Conservation (phyloP, 371 early-diverging fungal species). For the Furculomyces boomerangus region DNA sequence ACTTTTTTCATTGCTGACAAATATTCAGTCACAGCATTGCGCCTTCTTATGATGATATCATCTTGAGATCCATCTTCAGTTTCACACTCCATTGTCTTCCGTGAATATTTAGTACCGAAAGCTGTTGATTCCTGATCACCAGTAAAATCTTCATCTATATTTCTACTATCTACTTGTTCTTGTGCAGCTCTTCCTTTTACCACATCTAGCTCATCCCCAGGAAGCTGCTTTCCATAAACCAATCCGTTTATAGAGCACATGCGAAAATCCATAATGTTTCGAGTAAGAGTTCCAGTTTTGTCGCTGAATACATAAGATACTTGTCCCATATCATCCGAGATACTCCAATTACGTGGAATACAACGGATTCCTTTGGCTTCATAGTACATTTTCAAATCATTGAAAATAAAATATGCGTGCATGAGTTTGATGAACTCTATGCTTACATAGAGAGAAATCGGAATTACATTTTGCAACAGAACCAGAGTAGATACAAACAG, state of each 20-base stretch:
- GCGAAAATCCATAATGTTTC: conserved; percentile 90
- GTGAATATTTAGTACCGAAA: neutral
- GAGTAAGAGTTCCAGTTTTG: conserved; percentile 96
- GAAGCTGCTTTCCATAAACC: conserved; percentile 48
- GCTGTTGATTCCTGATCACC: neutral
- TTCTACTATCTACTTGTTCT: conserved; percentile 21
- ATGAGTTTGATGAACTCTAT: conserved; percentile 73
- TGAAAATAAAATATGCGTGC: conserved; percentile 72
- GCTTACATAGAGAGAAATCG: conserved; percentile 90
- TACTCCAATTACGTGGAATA: conserved; percentile 66
- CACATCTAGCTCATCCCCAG: conserved; percentile 24
- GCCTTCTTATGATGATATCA: conserved; percentile 4
- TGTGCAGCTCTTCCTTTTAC: conserved; percentile 19
- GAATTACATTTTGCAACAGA: conserved; percentile 89
- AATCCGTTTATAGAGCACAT: conserved; percentile 68
- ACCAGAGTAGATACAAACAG: conserved; percentile 55
- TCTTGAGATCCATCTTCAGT: conserved; percentile 10
- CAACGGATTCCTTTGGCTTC: conserved; percentile 40
- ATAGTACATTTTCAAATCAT: conserved; percentile 74
- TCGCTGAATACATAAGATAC: conserved; percentile 92
- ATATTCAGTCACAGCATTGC: conserved; percentile 29
- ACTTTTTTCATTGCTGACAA: conserved; percentile 35
- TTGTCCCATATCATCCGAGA: conserved; percentile 91
- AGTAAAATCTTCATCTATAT: conserved; percentile 5
- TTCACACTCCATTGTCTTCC: neutral